These are phyloP conservation scores for Cladosporium phlei DNA, from an alignment of 2,329 filamentous ascomycete genomes.

Conservation along the genomic window DNA sequence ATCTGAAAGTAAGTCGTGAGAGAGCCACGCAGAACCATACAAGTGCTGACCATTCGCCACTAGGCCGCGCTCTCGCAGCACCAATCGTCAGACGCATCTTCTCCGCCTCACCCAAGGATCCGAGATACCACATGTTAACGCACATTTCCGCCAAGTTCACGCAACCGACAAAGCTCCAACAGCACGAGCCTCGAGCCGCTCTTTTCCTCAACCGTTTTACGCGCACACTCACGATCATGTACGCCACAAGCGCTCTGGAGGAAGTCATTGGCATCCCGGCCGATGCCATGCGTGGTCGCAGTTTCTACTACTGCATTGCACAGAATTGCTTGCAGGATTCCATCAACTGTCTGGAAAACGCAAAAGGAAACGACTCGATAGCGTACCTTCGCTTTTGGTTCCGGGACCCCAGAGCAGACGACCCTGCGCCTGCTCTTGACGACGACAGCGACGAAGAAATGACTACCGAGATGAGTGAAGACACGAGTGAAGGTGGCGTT, in stretches of 20 bases:
- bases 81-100: conserved; percentile 75
- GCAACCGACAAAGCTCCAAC: conserved; percentile 49
- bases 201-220: conserved; percentile 85
- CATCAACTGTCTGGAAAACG: conserved; percentile 72
- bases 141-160: conserved; percentile 76
- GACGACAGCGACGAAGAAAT: conserved; percentile 42
- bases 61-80: conserved; percentile 71
- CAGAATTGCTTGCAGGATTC: conserved; percentile 72
- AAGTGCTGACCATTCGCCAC: conserved; percentile 14
- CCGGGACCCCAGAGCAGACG: conserved; percentile 62
- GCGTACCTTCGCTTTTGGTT: conserved; percentile 85
- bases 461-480: conserved; percentile 45
- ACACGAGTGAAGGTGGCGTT: conserved; percentile 47
- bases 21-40: background rate
- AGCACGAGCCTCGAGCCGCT: conserved; percentile 73
- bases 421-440: conserved; percentile 31
- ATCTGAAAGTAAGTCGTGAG: conserved; percentile 63
- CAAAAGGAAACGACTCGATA: conserved; percentile 86
- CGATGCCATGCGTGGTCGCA: conserved; percentile 65
- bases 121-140: conserved; percentile 84
- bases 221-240: conserved; percentile 77
- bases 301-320: conserved; percentile 83
- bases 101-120: conserved; percentile 74
- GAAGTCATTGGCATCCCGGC: conserved; percentile 71
- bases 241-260: conserved; percentile 70